Evolutionary conservation across 2,329 filamentous ascomycete genomes (phyloP), one percentile per base, ranked within the genome.

Genomic region (Colletotrichum siamense): DNA sequence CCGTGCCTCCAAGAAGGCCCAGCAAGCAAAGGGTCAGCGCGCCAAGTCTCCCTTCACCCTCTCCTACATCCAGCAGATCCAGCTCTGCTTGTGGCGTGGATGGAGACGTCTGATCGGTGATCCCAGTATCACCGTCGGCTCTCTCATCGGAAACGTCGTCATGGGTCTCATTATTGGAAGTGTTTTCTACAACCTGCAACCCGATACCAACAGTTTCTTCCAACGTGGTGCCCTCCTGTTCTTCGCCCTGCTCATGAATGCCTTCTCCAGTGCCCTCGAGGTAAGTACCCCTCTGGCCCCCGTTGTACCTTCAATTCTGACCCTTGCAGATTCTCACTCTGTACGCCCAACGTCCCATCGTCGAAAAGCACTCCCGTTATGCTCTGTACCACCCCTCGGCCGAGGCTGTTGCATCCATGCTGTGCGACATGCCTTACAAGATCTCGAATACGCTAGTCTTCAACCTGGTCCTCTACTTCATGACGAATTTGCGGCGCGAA

Each of bases 331-430:
- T 98, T 82, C 85, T 97, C 39, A 96, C 95, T 0, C 89, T 98
- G 6, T 98, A 97, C 82, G 92, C 95, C 3, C 96, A 98, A 90
- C 94, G 96, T 49, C 94, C 95, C 2, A 98, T 98, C 80, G 95
- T 98, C 76, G 95, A 98, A 82, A 98, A 98, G 83, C 96, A 98
- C 80, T 87, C 90, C 72, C 92, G 94, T 74, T 98, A 98, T 82
- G 95, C 96, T 22, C 89, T 98, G 22, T 98, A 98, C 81, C 96
- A 98, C 81, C 95, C 96, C 0, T 96, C 94, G 12, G 94, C 95
- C 18, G 96, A 98, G 88, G 95, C 95, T n/a, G 89, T 95, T 75
- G 92, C 95, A 0, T 97, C 95, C 12, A 97, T 98, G 94, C 85
- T 98, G 34, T 94, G 92, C 77, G 96, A 98, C 80, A 86, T 98